phyloP scores from a whole-genome alignment of 1,284 basidiomycete genomes.

The Microstroma glucosiphilum region DNA sequence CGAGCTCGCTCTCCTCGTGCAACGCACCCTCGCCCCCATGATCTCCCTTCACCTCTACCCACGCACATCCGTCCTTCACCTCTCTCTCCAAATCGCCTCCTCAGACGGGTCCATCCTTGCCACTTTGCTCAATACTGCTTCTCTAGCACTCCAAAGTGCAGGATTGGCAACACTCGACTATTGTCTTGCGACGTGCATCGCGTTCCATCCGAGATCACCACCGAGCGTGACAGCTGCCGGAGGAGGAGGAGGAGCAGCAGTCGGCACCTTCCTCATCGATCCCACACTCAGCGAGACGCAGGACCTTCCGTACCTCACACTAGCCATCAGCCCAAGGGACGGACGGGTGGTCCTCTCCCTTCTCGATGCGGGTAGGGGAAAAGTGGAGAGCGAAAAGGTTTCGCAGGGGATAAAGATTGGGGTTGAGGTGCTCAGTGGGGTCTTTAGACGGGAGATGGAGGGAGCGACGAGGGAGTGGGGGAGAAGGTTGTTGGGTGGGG shows the following conservation, averaged over 20 bases:
- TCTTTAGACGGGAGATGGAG: neutral
- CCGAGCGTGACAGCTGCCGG: neutral
- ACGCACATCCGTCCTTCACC: neutral
- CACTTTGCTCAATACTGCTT: neutral
- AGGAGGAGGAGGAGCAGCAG: neutral
- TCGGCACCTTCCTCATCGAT: neutral
- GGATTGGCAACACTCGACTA: neutral
- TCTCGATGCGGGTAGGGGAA: conserved; percentile 4
- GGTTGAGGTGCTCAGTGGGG: neutral
- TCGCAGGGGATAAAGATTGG: neutral
- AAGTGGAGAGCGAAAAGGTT: neutral
- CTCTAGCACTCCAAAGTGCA: neutral
- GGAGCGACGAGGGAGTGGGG: conserved; percentile 5
- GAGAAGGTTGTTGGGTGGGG: neutral
- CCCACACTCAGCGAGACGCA: neutral
- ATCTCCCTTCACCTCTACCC: conserved; percentile 5
- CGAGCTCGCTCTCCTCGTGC: neutral
- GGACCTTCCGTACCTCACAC: neutral
- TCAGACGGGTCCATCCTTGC: neutral
- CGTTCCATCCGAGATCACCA: neutral
- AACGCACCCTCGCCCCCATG: neutral
- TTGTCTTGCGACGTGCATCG: neutral
- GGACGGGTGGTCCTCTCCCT: neutral
- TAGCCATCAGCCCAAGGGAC: neutral
- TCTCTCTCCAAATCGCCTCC: neutral